Base-by-base conservation (phyloP, 1,284 basidiomycete species). In the Ceratobasidium sp. region DNA sequence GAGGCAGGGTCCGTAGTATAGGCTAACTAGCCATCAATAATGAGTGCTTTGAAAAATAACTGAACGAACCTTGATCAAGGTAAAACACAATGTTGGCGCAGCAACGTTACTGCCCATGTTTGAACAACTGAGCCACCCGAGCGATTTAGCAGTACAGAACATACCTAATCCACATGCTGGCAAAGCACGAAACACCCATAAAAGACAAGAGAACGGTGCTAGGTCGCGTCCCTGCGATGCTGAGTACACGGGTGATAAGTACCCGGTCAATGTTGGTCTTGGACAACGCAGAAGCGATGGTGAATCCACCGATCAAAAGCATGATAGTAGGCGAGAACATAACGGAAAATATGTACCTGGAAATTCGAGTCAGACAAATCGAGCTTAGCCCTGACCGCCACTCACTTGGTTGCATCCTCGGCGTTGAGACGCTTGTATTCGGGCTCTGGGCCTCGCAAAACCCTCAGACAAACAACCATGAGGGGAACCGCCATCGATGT, bases 221-320 rank as follows among this genome's bases (percentile, higher is more conserved):
- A 0, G 96, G 97, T 72, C 87, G 86, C 8, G 93, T 92, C 0
- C 97, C 97, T 1, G 97, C 97, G 58, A 97, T 83, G 76, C 90
- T 92, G 58, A 99, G 86, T 41, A 99, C 89, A 46, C 93, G 88
- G n/a, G 94, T 96, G 57, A 98, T 97, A 41, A 98, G 83, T 73
- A 97, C 87, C 71, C 96, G 92, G 83, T 99, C 97, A 76, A 99
- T 96, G 71, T 92, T 93, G n/a, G 96, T 97, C 83, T 99, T 98
- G 82, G 92, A 95, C 41, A 99, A 83, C 0, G 96, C 97, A 2
- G 97, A 96, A 0, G 97, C 96, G 75, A 99, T 96, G 1, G 97
- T 99, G 83, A 99, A 98, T n/a, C 97, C 97, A 36, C 94, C 93
- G 72, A 96, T 94, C 64, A 97, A 89, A 32, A 97, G 91, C 93